Conservation (phyloP, 2,329 filamentous ascomycete species). For the Elsinoe arachidis region DNA sequence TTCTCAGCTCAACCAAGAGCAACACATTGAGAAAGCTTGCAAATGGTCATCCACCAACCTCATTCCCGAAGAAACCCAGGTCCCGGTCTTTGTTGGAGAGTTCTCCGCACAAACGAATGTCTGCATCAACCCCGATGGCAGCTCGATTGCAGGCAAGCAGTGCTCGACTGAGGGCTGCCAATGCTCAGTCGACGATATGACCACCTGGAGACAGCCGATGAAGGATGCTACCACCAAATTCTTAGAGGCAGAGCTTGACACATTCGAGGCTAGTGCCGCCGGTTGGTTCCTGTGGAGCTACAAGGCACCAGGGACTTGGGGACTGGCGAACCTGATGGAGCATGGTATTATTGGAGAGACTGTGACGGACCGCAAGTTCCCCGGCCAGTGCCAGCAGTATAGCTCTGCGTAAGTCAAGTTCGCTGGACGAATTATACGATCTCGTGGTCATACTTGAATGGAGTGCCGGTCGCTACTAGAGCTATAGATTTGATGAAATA, state of each 20-base stretch:
- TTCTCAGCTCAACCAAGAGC: constrained; percentile 29
- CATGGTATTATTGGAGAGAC: constrained; percentile 34
- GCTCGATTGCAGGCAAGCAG: constrained; percentile 24
- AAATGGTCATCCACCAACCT: constrained; percentile 25
- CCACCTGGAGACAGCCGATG: constrained; percentile 30
- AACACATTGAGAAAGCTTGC: constrained; percentile 37
- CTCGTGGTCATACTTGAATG: not conserved
- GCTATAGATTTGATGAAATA: not conserved
- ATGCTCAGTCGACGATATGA: constrained; percentile 30
- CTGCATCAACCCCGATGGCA: constrained; percentile 36
- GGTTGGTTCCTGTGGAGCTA: constrained; percentile 40
- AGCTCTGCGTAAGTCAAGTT: not conserved
- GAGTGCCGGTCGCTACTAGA: not conserved
- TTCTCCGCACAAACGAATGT: constrained; percentile 38
- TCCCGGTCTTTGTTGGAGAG: constrained; percentile 37
- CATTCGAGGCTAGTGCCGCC: constrained; percentile 32
- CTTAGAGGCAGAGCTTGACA: constrained; percentile 38
- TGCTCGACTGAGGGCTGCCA: constrained; percentile 32
- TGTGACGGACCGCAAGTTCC: constrained; percentile 26
- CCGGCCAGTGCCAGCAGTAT: constrained; percentile 19
- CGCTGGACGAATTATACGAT: not conserved
- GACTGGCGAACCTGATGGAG: constrained; percentile 32
- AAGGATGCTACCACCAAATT: constrained; percentile 31
- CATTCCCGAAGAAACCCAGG: constrained; percentile 25
- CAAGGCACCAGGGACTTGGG: constrained; percentile 35